Conservation (phyloP, 768 basidiomycete species). For the Russula emetica region DNA sequence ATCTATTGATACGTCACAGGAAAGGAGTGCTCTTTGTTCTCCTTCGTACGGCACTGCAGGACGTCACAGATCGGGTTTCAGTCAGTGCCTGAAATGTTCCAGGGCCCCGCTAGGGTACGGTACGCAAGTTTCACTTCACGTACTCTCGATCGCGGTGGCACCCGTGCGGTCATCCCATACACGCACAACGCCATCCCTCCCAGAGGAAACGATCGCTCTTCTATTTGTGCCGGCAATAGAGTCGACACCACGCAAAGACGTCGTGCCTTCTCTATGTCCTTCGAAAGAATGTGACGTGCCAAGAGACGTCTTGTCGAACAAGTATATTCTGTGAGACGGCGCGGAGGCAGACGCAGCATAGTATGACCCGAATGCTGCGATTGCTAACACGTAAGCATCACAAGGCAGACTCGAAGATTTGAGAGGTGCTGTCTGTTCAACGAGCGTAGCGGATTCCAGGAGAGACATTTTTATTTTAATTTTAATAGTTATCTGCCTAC, state of each 20-base stretch:
- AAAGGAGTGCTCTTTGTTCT: constrained; percentile 47
- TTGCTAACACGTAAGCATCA: constrained; percentile 56
- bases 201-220: constrained; percentile 55
- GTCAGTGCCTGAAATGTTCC: constrained; percentile 37
- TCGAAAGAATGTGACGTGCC: constrained; percentile 44
- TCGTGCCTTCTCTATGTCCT: constrained; percentile 57
- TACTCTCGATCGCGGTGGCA: constrained; percentile 54
- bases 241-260: constrained; percentile 47
- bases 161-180: constrained; percentile 70
- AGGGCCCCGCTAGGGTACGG: neutral
- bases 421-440: constrained; percentile 29
- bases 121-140: constrained; percentile 31
- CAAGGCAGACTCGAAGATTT: constrained; percentile 38
- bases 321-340: constrained; percentile 58
- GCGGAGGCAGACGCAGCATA: constrained; percentile 63
- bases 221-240: constrained; percentile 41
- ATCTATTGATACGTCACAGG: constrained; percentile 65
- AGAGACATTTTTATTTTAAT: constrained; percentile 33
- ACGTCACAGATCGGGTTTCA: constrained; percentile 31
- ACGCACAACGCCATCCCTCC: constrained; percentile 66
- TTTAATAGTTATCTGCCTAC: no score
- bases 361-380: constrained; percentile 44
- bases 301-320: constrained; percentile 59
- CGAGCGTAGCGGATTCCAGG: constrained; percentile 34
- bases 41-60: constrained; percentile 48